Conservation (phyloP, 2,329 filamentous ascomycete genomes). For the Proliferodiscus dingleyae region DNA sequence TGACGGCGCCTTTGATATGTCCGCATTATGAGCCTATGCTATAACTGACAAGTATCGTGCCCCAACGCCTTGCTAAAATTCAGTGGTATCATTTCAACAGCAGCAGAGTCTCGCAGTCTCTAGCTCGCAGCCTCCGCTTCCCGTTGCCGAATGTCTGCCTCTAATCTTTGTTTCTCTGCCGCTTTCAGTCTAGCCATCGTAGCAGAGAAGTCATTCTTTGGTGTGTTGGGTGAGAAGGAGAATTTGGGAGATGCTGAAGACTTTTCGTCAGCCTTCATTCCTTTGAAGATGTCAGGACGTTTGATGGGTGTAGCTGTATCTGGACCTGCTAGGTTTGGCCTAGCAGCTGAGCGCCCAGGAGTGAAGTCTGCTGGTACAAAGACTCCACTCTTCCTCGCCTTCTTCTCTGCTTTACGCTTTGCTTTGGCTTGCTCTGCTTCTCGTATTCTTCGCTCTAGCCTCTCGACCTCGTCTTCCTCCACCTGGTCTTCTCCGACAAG, state of each 20-base stretch:
- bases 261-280: slow-evolving; percentile 37
- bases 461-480: slow-evolving; percentile 39
- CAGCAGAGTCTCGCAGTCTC: slow-evolving; percentile 13
- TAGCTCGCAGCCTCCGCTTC: slow-evolving; percentile 39
- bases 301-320: slow-evolving; percentile 28
- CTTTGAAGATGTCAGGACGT: slow-evolving; percentile 32
- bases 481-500: slow-evolving; percentile 18
- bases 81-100: slow-evolving; percentile 12
- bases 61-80: slow-evolving; percentile 28
- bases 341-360: slow-evolving; percentile 7
- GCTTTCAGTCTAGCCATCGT: slow-evolving; percentile 54
- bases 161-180: slow-evolving; percentile 48
- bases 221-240: slow-evolving; percentile 27
- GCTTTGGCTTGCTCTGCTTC: slow-evolving; percentile 38
- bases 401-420: slow-evolving; percentile 31
- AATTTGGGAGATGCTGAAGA: slow-evolving; percentile 33
- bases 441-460: slow-evolving; percentile 40
- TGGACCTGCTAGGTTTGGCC: slow-evolving; percentile 14
- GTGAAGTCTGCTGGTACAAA: slow-evolving; percentile 26
- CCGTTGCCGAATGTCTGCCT: slow-evolving; percentile 46
- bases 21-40: slow-evolving; percentile 12
- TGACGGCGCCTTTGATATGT: slow-evolving; percentile 5
- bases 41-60: slow-evolving; percentile 16
- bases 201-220: slow-evolving; percentile 31
- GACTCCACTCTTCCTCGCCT: slow-evolving; percentile 35